Percentiles rank a stretch among this genome's conserved stretches.
phyloP scores from a whole-genome alignment of 345 rosid genomes.

The Populus ilicifolia region DNA sequence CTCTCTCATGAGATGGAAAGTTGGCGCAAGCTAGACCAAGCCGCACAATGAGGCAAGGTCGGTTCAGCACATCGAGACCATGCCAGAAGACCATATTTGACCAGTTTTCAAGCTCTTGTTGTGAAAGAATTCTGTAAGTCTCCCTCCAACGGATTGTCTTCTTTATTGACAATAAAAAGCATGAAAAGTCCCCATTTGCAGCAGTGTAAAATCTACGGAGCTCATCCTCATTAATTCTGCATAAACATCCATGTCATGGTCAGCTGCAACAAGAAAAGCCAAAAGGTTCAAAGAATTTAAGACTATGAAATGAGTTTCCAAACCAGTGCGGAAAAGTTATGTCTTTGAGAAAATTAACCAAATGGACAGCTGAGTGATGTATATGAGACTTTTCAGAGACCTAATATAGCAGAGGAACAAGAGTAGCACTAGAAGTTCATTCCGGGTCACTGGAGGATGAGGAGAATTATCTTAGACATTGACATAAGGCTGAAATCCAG shows the following conservation, averaged over 20 bases:
- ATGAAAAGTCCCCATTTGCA: conserved; percentile 70
- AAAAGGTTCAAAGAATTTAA: conserved; percentile 14
- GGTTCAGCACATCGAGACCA: conserved; percentile 68
- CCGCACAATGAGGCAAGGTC: conserved; percentile 84
- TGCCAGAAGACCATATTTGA: conserved; percentile 89
- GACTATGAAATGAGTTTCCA: background rate
- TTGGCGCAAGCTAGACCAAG: conserved; percentile 72
- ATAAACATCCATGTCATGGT: conserved; percentile 42
- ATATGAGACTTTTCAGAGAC: background rate
- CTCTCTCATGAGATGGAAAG: conserved; percentile 69
- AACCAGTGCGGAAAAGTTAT: background rate
- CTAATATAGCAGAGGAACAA: background rate
- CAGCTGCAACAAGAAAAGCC: conserved; percentile 24
- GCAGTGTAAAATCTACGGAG: conserved; percentile 68
- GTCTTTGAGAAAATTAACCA: conserved; percentile 1
- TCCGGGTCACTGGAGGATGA: background rate
- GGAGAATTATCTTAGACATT: background rate
- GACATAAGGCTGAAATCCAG: background rate
- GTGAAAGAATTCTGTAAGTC: conserved; percentile 66
- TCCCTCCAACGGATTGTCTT: conserved; percentile 92
- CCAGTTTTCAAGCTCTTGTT: conserved; percentile 80
- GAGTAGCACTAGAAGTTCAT: background rate
- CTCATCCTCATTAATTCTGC: conserved; percentile 79
- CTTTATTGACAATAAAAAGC: conserved; percentile 68
- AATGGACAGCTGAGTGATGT: background rate